Evolutionary conservation across 495 filamentous ascomycete genomes (phyloP), one percentile per base, ranked within the genome.

Genomic region (Daldinia childiae): DNA sequence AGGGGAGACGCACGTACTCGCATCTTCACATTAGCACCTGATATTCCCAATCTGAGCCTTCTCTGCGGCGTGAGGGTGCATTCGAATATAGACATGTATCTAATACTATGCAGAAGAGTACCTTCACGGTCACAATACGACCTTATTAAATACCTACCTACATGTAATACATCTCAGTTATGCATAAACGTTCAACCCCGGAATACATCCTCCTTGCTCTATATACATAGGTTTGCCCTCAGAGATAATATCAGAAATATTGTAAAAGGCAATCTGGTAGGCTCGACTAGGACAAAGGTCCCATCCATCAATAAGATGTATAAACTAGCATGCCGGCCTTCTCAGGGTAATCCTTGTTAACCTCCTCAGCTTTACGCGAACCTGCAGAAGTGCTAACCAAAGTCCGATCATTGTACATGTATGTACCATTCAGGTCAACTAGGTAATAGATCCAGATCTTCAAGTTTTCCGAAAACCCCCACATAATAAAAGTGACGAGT

Each of bases 1-100:
- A 58, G 65, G 51, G 61, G 65, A 65, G 65, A 69, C 62, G 71
- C 71, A 73, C 57, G 71, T 69, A 73, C 71, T 73, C 71, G 71
- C 71, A 73, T 69, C 65, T 54, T 57, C 57, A 54, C 50, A 32
- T 32, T 27, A 30, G 71, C 71, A 73, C 71, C 71, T 73, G 71
- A 73, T 73, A 66, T 73, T 52, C 32, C 61, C 57, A 50, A 59
- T 48, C 43, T 6, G 12, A 45, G 9, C 50, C 52, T 32, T 43
- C 64, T 39, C 41, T 61, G 57, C 60, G 36, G 39, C 56, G 32
- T 60, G 32, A 38, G 34, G 24, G 57, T 41, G 54, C 63, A 58
- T 66, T 52, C 34, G 36, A 21, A 36, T 60, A 19, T 48, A 24
- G 43, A 11, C 11, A 48, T 48, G 36, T 64, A 56, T 59, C 19